Base-by-base conservation (phyloP, 129 eudicot species). In the Ambrosia trifida region DNA sequence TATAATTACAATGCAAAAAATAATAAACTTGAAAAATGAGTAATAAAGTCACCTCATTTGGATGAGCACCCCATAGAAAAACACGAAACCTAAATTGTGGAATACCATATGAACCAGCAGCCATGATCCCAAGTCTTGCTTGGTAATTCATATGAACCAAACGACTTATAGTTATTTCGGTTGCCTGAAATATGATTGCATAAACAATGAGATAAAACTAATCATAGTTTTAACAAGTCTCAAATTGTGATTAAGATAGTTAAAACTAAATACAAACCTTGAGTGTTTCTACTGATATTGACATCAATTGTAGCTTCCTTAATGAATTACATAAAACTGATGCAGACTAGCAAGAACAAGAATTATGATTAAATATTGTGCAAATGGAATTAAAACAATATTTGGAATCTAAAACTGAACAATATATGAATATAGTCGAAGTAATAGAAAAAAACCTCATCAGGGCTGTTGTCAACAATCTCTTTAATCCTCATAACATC, bases 71-170 rank as follows among this genome's bases (percentile, higher is more conserved):
- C 98, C 98, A 92, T 8, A 92, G 71, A 81, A 92, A 92, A 76
- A 89, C 96, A 19, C 98, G 96, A 45, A 92, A 57, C 11, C 98
- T 86, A 78, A 92, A 92, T 64, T 92, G 98, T 38, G 98, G 96
- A 56, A 92, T 87, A 78, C 98, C 98, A 68, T 92, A 89, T 16
- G 96, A 83, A 4, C 91, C 98, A 16, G 96, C 92, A 52, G 98
- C 95, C 79, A 89, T 85, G 20, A 81, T 87, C 66, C 98, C 98
- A 3, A 92, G 88, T 78, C 95, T 83, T 20, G 98, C 81, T 86
- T 92, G 98, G 84, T 92, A 92, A 35, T 78, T 83, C 89, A 87
- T 89, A 78, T 81, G 79, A 28, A 92, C 96, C 75, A 92, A 75
- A 65, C 98, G 98, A 78, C 96, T 85, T 56, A 92, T 35, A 52